Conservation (phyloP, 2,329 filamentous ascomycete species). For the Diaporthe sp. region DNA sequence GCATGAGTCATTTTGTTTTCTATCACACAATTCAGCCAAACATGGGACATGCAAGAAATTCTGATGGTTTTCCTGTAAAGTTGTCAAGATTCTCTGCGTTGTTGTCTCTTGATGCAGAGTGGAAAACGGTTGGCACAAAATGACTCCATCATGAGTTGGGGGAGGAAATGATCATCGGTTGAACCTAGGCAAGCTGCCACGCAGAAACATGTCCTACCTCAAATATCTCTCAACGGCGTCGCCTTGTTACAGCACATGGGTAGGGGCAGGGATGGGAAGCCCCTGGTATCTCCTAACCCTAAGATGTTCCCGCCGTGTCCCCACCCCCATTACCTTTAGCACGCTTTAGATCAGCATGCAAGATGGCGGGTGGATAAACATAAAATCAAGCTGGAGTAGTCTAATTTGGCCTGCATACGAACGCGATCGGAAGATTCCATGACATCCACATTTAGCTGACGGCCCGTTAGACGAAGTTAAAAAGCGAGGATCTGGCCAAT, state of each 20-base stretch:
- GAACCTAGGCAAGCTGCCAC: neutral
- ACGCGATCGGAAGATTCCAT: constrained; percentile 5
- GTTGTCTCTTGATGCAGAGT: neutral
- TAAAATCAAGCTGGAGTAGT: constrained; percentile 8
- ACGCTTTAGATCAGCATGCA: neutral
- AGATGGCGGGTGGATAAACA: neutral
- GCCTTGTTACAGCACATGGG: constrained; percentile 11
- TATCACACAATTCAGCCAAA: too few species aligned
- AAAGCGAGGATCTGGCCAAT: neutral
- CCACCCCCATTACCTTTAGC: neutral
- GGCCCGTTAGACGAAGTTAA: constrained; percentile 21
- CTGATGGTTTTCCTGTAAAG: too few species aligned
- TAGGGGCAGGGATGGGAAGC: constrained; percentile 2
- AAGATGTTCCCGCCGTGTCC: neutral
- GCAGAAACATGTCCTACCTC: neutral
- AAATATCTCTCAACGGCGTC: constrained; percentile 3
- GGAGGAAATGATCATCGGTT: neutral
- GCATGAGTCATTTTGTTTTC: neutral
- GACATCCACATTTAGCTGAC: constrained; percentile 26
- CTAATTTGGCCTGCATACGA: constrained; percentile 12
- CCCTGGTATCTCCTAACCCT: constrained; percentile 27
- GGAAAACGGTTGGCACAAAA: neutral
- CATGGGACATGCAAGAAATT: neutral
- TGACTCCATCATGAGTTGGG: neutral
- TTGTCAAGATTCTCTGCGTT: neutral